Conservation (phyloP, 257 asterid species). For the Solanum ossicruentum region DNA sequence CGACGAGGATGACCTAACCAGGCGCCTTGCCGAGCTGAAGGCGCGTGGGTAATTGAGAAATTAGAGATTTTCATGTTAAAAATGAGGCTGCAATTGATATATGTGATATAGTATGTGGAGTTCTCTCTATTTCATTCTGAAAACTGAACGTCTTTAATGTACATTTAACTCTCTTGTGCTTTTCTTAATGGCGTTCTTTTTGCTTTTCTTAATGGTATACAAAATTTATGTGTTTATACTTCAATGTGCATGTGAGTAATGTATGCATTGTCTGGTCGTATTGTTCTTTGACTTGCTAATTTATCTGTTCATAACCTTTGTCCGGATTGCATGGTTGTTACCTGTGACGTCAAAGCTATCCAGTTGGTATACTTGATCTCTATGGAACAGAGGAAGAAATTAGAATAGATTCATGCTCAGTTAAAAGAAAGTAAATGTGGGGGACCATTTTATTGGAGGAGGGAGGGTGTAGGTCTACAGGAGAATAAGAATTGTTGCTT, state of each 20-base stretch:
- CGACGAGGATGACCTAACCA: conserved; percentile 80
- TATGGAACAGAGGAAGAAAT: neutral
- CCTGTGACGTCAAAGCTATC: neutral
- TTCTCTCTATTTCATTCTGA: neutral
- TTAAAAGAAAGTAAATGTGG: neutral
- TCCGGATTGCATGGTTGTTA: neutral
- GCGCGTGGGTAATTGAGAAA: conserved; percentile 56
- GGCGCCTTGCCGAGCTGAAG: conserved; percentile 97
- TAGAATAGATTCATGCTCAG: neutral
- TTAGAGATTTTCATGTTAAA: neutral
- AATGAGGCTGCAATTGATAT: neutral
- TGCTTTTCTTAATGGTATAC: neutral
- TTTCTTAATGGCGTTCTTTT: neutral
- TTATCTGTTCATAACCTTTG: neutral
- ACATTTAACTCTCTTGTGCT: neutral
- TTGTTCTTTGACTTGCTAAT: neutral
- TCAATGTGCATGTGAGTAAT: neutral
- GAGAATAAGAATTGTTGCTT: neutral
- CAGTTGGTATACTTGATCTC: neutral
- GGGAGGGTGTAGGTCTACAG: neutral
- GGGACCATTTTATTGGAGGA: neutral
- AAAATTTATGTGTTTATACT: neutral
- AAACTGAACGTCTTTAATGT: neutral
- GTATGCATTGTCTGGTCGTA: neutral
- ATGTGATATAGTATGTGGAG: neutral